Base-by-base conservation (phyloP, 2,329 filamentous ascomycete genomes). In the Bipolaris zeicola region DNA sequence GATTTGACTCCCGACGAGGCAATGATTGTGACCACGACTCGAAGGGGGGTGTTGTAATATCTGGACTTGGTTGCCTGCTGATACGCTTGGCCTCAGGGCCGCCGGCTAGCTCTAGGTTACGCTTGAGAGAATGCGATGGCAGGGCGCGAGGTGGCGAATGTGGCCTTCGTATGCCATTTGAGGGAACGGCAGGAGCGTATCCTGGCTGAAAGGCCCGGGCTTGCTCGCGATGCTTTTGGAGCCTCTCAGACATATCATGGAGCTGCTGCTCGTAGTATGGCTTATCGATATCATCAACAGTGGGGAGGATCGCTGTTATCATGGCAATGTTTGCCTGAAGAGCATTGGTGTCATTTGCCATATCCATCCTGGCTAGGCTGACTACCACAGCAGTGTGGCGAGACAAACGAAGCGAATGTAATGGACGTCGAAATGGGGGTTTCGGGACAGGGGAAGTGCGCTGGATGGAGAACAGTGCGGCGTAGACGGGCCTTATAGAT, bases 31-130 rank as follows among this genome's bases (percentile, higher is more conserved):
- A 42, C 55, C 55, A 58, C n/a, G 45, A 44, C 14, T 33, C 39
- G n/a, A 18, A 57, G 6, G 68, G 67, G 0, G 68, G 67, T 5
- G 58, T 57, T 22, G 71, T 66, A 3, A 66, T 68, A 5, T 55
- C 39, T 1, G 67, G 68, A 28, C 66, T 70, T 5, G 62, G 55
- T 33, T 66, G 66, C 5, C 50, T 37, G 50, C 68, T 73, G 45
- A 63, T 46, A 38, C 68, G 66, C 55, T 72, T 71, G 3, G 67
- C 60, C 7, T 70, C 63, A 11, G 67, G 63, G 28, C 50, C 54
- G 10, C 66, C 62, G 26, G 53, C 46, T 18, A 58, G 52, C 16
- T 57, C 68, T 5, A 67, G 52, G 31, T 60, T 67, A 6, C 71
- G 69, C 54, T 74, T 73, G 22, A 67, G 68, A 34, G 58, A 64